Conservation (phyloP, 768 basidiomycete species). For the Chlorophyllum brunneum region DNA sequence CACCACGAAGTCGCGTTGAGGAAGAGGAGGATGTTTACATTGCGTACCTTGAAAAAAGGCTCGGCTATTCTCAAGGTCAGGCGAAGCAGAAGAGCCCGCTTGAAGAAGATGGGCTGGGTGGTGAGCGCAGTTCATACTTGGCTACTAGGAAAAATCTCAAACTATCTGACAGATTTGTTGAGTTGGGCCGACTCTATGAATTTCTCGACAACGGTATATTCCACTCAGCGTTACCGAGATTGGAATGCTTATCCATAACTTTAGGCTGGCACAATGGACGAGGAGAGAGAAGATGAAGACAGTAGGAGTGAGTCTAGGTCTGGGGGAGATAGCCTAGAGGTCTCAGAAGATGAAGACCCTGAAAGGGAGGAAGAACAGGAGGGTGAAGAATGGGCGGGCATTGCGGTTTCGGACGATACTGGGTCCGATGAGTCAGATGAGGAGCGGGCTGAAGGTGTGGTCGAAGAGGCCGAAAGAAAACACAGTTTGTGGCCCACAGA, state of each 20-base stretch:
- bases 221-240: neutral
- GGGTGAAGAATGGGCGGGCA: conserved; percentile 34
- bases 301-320: conserved; percentile 13
- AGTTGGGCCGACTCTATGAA: conserved; percentile 43
- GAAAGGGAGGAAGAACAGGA: conserved; percentile 17
- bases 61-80: conserved; percentile 50
- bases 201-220: conserved; percentile 11
- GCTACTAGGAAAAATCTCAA: neutral
- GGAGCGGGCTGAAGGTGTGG: conserved; percentile 13
- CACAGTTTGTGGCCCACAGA: neutral
- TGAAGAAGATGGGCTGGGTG: conserved; percentile 82
- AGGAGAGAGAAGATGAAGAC: conserved; percentile 23
- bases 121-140: conserved; percentile 35
- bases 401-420: conserved; percentile 14
- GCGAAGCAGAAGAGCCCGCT: conserved; percentile 40
- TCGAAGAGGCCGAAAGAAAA: conserved; percentile 17
- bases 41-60: conserved; percentile 72
- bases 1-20: conserved; percentile 25
- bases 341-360: conserved; percentile 21
- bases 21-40: conserved; percentile 84
- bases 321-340: conserved; percentile 12
- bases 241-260: neutral
- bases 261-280: conserved; percentile 10
- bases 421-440: conserved; percentile 14
- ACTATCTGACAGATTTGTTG: conserved; percentile 42